These are phyloP conservation scores for Fusarium sp. DNA, from an alignment of 2,329 filamentous ascomycete species.

Conservation along the genomic window DNA sequence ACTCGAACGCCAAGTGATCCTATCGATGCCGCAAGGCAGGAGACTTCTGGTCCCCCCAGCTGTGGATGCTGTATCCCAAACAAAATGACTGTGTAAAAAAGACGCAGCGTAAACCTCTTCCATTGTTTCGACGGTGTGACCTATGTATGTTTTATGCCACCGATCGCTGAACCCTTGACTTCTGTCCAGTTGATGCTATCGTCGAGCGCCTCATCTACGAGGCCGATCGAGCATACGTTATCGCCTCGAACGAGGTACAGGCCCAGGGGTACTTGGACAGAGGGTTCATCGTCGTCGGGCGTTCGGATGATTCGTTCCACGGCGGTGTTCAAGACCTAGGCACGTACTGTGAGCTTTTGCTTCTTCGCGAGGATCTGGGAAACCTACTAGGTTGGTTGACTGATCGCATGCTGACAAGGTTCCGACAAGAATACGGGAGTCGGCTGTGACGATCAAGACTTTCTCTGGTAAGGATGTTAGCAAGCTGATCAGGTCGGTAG, in stretches of 20 bases:
- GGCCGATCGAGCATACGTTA: slow-evolving; percentile 90
- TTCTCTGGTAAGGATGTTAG: slow-evolving; percentile 72
- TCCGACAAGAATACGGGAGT: slow-evolving; percentile 88
- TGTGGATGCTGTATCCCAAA: slow-evolving; percentile 40
- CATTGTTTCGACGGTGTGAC: slow-evolving; percentile 4
- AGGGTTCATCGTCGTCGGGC: slow-evolving; percentile 84
- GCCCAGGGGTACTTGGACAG: slow-evolving; percentile 84
- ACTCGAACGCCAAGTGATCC: slow-evolving; percentile 47
- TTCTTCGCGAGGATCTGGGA: neutral
- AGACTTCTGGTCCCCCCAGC: slow-evolving; percentile 20
- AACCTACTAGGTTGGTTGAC: slow-evolving; percentile 83
- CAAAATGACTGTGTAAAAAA: slow-evolving; percentile 31
- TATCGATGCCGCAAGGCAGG: slow-evolving; percentile 32
- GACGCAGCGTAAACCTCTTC: slow-evolving; percentile 3
- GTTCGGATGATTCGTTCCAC: slow-evolving; percentile 92
- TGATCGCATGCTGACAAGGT: slow-evolving; percentile 89
- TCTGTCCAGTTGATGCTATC: slow-evolving; percentile 92
- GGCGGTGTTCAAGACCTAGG: slow-evolving; percentile 81
- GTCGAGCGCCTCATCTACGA: slow-evolving; percentile 92
- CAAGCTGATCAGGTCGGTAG: slow-evolving; percentile 3
- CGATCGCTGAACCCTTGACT: slow-evolving; percentile 87
- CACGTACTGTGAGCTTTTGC: slow-evolving; percentile 33
- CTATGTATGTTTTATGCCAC: slow-evolving; percentile 82
- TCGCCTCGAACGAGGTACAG: slow-evolving; percentile 94
- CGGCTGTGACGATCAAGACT: slow-evolving; percentile 90